phyloP scores from a whole-genome alignment of 2,329 filamentous ascomycete species.

The Claviceps sp. region DNA sequence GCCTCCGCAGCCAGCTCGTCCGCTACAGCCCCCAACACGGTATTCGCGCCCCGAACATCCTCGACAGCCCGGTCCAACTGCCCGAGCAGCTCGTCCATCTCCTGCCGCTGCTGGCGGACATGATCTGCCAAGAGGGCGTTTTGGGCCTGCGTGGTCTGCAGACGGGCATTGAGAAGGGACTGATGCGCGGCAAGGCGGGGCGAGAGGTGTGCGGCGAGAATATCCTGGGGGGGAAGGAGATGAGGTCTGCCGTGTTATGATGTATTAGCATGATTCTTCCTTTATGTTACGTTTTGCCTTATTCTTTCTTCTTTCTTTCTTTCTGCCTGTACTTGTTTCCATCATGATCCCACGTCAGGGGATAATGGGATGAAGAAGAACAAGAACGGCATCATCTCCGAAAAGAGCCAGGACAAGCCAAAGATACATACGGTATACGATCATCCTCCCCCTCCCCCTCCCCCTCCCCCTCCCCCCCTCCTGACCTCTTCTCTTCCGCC shows the following conservation, averaged over 20 bases:
- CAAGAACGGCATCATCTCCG: too few species aligned
- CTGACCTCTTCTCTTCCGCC: neutral
- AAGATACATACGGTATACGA: neutral
- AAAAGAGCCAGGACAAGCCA: too few species aligned
- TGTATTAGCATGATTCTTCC: too few species aligned
- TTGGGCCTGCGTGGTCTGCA: slow-evolving; percentile 42
- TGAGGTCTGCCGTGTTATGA: slow-evolving; percentile 30
- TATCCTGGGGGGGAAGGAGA: slow-evolving; percentile 35
- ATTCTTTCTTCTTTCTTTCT: slow-evolving; percentile 3
- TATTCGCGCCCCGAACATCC: slow-evolving; percentile 41
- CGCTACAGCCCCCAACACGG: slow-evolving; percentile 31
- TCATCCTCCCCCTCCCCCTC: too few species aligned
- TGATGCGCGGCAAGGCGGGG: slow-evolving; percentile 40
- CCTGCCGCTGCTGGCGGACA: slow-evolving; percentile 38
- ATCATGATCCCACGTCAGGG: too few species aligned
- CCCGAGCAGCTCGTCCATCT: slow-evolving; percentile 37
- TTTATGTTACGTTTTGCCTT: neutral
- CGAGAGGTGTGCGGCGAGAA: slow-evolving; percentile 41
- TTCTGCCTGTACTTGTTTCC: too few species aligned
- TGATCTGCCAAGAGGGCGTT: slow-evolving; percentile 41
- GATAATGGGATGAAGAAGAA: too few species aligned
- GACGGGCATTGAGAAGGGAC: slow-evolving; percentile 40
- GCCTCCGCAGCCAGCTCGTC: slow-evolving; percentile 37
- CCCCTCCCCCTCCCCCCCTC: neutral
- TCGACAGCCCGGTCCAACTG: slow-evolving; percentile 36